Base-by-base conservation (phyloP, 2,329 filamentous ascomycete species). In the Alternaria burnsii region DNA sequence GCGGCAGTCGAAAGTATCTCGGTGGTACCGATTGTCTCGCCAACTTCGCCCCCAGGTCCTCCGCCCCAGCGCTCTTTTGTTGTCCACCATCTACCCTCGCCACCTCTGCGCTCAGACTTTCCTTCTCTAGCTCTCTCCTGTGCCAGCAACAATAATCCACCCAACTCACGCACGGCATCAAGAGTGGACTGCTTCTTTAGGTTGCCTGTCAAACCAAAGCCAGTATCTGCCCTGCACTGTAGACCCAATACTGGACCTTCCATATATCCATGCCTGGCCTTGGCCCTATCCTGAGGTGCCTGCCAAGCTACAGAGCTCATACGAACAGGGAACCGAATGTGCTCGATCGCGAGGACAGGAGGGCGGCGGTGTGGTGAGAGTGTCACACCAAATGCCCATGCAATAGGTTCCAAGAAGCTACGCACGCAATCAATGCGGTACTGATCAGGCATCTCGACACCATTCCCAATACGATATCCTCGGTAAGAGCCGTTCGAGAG, bases 51-150 rank as follows among this genome's bases (percentile, higher is more conserved):
- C 18, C 82, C 82, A n/a, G 75, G 71, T 12, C 82, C 83, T 24
- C 86, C 86, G 52, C 87, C 87, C 82, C 86, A 89, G 54, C 87
- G 81, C 26, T 83, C 82, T 52, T 76, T 80, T 3, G 77, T 82
- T 3, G 86, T 85, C 85, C 86, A 89, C 87, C 87, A 89, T 68
- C 86, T 82, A 3, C 84, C 85, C 65, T 86, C 82, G 1, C 86
- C 85, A 4, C 84, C 81, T 52, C 76, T 81, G 50, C 75, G 71
- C 66, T 87, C 85, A 2, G 69, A 69, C 54, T 76, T 79, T 0
- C 85, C 86, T 68, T 89, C 82, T 52, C 87, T 80, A n/a, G 81
- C 81, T 38, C 87, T 82, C 72, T 89, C 86, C 71, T 89, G 86
- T 1, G 87, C 87, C 2, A 88, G 71, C 20, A 87, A 78, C 14